Evolutionary conservation across 1,139 yeast genomes (phyloP), one percentile per base, ranked within the genome.

Genomic region (Zygoascus sp.): DNA sequence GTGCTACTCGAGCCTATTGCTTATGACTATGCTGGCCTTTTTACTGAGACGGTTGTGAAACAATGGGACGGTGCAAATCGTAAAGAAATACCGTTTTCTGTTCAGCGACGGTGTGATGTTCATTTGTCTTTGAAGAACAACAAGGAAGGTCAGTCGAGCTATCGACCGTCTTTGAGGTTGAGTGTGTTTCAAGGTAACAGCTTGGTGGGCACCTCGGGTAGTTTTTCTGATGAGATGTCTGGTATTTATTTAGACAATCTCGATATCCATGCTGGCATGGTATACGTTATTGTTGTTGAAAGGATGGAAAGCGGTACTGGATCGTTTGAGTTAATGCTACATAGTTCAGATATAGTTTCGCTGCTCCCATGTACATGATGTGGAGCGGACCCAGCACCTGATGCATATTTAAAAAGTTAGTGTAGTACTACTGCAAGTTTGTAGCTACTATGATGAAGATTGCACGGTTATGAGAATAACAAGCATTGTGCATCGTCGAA

Each of bases 221-320:
- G 61, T 10, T 77, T 80, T 73, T 63, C 64, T 42, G 72, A 72
- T 51, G 61, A 68, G 13, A 54, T 72, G 15, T 73, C 72, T 55
- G 81, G 81, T 1, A 60, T 71, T 1, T 75, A 66, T 55, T 56
- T 75, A 10, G 76, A 74, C 42, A 62, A 39, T 5, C 45, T 56
- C 3, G 40, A 32, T 35, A 41, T 55, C 10, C 37, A 42, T 7
- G 45, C 53, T 9, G 46, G 42, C 28, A 27, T 34, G 6, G 35
- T 39, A 3, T 59, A 59, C 39, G 44, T 51, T 7, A 50, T 53
- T 10, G 46, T 56, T 11, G 53, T 59, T 10, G 65, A 61, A 43
- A 52, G 65, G 7, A 61, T 61, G 63, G 65, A 61, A 46, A 53
- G 62, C 8, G 65, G 65, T 8, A 34, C 49, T 30, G 65, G 65